Conservation (phyloP, 306 rosid species). For the Cicer yamashitae region DNA sequence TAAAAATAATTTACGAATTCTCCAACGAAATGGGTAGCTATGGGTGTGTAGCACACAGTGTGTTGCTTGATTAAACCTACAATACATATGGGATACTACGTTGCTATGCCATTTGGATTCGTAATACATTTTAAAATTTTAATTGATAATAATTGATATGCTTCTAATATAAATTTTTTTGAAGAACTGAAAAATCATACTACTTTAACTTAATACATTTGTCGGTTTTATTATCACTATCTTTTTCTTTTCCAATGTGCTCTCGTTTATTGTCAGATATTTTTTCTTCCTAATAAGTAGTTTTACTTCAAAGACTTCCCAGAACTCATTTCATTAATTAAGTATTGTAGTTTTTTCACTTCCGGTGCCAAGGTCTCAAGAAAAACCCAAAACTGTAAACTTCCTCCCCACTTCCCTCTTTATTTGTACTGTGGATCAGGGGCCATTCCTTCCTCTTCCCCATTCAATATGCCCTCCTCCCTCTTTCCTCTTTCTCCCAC, state of each 20-base stretch:
- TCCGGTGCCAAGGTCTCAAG: not conserved
- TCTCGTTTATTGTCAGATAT: not conserved
- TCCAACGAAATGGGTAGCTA: not conserved
- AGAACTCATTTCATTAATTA: not conserved
- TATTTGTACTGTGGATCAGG: not conserved
- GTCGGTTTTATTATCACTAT: not conserved
- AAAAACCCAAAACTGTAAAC: not conserved
- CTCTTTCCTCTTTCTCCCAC: not conserved
- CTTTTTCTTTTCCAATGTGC: not conserved
- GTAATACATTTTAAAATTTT: not conserved
- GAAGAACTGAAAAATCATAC: not conserved
- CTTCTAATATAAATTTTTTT: conserved; percentile 6
- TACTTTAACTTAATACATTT: conserved; percentile 1
- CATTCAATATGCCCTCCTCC: not conserved
- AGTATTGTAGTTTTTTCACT: not conserved
- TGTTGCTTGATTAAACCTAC: not conserved
- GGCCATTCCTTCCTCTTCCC: conserved; percentile 1
- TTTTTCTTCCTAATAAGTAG: not conserved
- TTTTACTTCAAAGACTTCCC: not conserved
- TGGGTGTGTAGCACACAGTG: not conserved
- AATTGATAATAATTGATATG: not conserved
- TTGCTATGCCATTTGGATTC: conserved; percentile 11
- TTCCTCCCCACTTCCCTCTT: not conserved
- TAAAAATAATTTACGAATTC: conserved; percentile 8
- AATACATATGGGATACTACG: not conserved